Percentiles rank a stretch among this genome's conserved stretches.
Evolutionary conservation across 306 rosid genomes (phyloP).

Genomic region (Vigna nakashimae): DNA sequence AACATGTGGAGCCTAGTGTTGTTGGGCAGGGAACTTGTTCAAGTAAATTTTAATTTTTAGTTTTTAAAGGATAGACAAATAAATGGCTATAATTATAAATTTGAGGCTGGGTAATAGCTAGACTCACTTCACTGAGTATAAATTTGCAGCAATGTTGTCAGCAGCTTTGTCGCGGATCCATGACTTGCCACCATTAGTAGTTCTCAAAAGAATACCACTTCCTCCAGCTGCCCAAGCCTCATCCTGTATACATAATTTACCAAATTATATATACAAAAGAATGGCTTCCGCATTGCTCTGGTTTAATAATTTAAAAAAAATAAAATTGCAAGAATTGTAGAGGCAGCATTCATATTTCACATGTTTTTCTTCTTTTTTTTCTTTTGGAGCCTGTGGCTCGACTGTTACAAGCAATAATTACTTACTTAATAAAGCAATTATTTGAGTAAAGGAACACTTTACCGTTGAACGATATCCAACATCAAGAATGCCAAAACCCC

Average conservation of each 20-base stretch:
- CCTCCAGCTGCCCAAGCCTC: constrained; percentile 99
- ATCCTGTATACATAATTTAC: constrained; percentile 57
- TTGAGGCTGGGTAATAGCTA: constrained; percentile 27
- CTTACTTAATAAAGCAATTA: constrained; percentile 30
- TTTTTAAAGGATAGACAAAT: constrained; percentile 20
- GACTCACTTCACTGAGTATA: constrained; percentile 94
- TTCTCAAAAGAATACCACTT: constrained; percentile 87
- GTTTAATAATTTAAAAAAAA: not conserved
- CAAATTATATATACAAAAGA: constrained; percentile 24
- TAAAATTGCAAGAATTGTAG: constrained; percentile 29
- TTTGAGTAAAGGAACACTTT: constrained; percentile 31
- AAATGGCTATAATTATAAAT: constrained; percentile 13
- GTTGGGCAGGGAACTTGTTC: not conserved
- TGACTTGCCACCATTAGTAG: constrained; percentile 92
- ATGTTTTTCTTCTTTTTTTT: not conserved
- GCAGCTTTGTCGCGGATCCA: constrained; percentile 98
- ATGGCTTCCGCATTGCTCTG: constrained; percentile 9
- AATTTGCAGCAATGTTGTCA: constrained; percentile 94
- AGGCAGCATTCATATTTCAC: not conserved
- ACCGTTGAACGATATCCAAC: constrained; percentile 95
- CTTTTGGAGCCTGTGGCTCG: constrained; percentile 3
- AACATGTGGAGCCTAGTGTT: constrained; percentile 14
- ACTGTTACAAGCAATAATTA: constrained; percentile 21
- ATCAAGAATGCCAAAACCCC: constrained; percentile 97
- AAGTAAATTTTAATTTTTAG: constrained; percentile 16